Evolutionary conservation across 192 early-diverging fungal species (phyloP), one percentile per base, ranked within the genome.

Genomic region (Powellomyces hirtus): DNA sequence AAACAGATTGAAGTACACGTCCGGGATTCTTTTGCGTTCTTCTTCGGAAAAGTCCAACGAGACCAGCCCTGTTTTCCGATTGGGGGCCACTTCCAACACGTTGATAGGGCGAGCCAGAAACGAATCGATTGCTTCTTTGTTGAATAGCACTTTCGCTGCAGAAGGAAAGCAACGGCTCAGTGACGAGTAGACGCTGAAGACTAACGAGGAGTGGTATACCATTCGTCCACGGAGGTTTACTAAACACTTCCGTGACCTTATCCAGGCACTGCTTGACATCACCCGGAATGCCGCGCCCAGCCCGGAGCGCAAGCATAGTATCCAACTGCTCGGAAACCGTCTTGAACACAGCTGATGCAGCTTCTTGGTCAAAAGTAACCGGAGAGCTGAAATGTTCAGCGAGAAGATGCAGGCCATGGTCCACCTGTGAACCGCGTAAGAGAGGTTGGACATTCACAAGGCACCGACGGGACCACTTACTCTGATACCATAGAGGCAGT

Each of bases 181-280:
- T 24, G 16, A 5, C 46, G 46, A 49, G 2, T 24, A 16, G 26
- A 14, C 2, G 46, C 46, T 16, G 26, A 5, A 2, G 14, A 14
- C 46, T 8, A 18, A 49, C 26, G 3, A 2, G 5, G 4, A 49
- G n/a, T 49, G 46, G 2, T 45, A 71, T 75, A 73, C 78, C 61
- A 52, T 85, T 76, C 37, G 80, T 72, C n/a, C 68, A 64, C n/a
- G 88, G 88, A 0, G 80, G 75, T 18, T 75, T 35, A 4, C 76
- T 73, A 44, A 82, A 76, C 7, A 83, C 65, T 18, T 80, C 74
- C 8, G 76, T 72, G 6, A 89, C 74, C 36, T 79, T 76, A 65
- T 88, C 88, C 22, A 88, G 75, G 0, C 77, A 84, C 61, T 84
- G 79, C 51, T 82, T 84, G n/a, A 89, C 44, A 61, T 88, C 88